Evolutionary conservation across 306 rosid genomes (phyloP), one percentile per base, ranked within the genome.

Genomic region (Trifolium dubium): DNA sequence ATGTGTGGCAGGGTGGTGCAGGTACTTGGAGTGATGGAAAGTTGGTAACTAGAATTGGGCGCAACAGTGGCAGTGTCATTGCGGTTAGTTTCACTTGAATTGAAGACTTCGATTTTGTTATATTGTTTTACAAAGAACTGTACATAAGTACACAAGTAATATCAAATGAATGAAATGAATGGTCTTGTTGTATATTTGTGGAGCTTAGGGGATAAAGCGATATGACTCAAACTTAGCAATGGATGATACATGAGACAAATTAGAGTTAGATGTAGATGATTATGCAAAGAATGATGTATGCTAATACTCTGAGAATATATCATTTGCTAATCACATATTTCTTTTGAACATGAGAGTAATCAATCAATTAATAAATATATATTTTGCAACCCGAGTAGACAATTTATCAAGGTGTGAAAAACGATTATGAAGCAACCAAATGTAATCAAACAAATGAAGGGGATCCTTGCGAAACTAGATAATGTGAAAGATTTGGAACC

Each of bases 11-110:
- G 96, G 97, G 97, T 94, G 98, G 98, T 87, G 98, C 98, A 91
- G 98, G 98, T 88, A 94, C 98, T 76, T 94, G 98, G 98, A 94
- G 98, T 86, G 98, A 94, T 85, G 98, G 98, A 62, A 91, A 91
- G 70, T 75, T 94, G 80, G 96, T 94, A 55, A 94, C 98, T 51
- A 88, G 97, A 84, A 94, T 94, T 72, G 98, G 98, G 75, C 86
- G 91, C 84, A 94, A 94, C 69, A 91, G 90, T 80, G 93, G 92
- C 81, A 89, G 95, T 76, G 98, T 94, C 79, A 87, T 87, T 77
- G 86, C 92, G 81, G 97, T 94, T 82, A 84, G 88, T 82, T 56
- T 79, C 51, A 43, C 39, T 41, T 19, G 54, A 65, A 40, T 40
- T 40, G 11, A 64, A 40, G 14, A 10, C 18, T 31, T 5, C n/a